Evolutionary conservation across 2,329 filamentous ascomycete species (phyloP), one percentile per base, ranked within the genome.

Genomic region (Decorospora gaudefroyi): DNA sequence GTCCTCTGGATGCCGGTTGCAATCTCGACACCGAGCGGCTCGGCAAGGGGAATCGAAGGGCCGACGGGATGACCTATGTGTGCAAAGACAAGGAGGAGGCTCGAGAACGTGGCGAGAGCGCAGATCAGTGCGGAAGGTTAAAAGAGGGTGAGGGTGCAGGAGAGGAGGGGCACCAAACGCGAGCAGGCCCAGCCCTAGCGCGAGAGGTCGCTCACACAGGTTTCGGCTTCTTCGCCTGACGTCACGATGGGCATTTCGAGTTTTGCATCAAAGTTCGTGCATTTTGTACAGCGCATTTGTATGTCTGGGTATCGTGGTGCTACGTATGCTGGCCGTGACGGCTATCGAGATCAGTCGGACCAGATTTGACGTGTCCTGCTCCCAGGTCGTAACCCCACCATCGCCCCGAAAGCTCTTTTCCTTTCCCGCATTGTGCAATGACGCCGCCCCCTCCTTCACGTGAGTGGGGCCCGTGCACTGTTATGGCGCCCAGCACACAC

Each of bases 11-110:
- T 23, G 38, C 39, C 47, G 38, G 34, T 39, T 42, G 34, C 15
- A 49, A 23, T 29, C 30, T 42, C 26, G 45, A 36, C 41, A 41
- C 42, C 36, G 45, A 48, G 27, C 28, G 43, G 53, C 41, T 49
- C 54, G 52, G 57, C 49, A 43, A 34, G 45, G 49, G 46, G 34
- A 48, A 50, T 52, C 50, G 52, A 42, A 50, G 51, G 42, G 51
- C 51, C 52, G 51, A 42, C 44, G 45, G 17, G 27, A 32, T 32
- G 12, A 37, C 26, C 43, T 46, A 46, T 27, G 46, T 41, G 52
- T 42, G n/a, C n/a, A n/a, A 45, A 51, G 41, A 55, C 49, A 49
- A 40, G 45, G 51, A 51, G 52, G 52, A 56, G 59, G 47, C 55
- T 60, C 49, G 51, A 50, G 40, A 48, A 28, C 32, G 45, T 49